A percentile compares a stretch with the other conserved stretches of the same genome.
Evolutionary conservation across 805 yeast genomes (phyloP).

Genomic region (Candida germanica): DNA sequence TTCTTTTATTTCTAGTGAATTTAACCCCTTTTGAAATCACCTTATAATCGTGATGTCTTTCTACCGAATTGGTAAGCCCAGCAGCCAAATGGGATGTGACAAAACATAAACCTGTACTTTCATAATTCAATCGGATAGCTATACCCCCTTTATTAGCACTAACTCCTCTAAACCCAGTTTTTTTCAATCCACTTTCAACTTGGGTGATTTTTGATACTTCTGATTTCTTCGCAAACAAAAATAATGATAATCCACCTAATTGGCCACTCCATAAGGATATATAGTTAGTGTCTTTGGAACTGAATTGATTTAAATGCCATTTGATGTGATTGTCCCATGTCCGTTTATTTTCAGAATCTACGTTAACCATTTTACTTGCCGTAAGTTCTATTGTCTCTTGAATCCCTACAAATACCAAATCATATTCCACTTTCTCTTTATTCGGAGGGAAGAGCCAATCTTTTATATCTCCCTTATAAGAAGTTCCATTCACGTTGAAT

Average conservation of each 20-base stretch:
- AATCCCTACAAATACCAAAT: constrained; percentile 76
- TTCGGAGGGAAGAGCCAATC: constrained; percentile 46
- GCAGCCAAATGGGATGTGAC: constrained; percentile 92
- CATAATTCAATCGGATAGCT: constrained; percentile 62
- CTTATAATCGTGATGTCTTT: constrained; percentile 83
- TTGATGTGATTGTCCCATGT: constrained; percentile 68
- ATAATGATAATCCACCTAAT: constrained; percentile 76
- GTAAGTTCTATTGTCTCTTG: constrained; percentile 82
- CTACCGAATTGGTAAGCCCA: constrained; percentile 75
- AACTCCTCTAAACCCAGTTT: constrained; percentile 93
- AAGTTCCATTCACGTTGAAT: constrained; percentile 53
- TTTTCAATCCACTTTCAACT: constrained; percentile 71
- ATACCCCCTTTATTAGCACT: constrained; percentile 81
- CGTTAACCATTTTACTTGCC: constrained; percentile 77
- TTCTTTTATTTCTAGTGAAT: constrained; percentile 49
- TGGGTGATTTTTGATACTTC: constrained; percentile 52
- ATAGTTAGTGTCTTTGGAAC: constrained; percentile 42
- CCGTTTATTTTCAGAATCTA: constrained; percentile 59
- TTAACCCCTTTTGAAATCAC: constrained; percentile 67
- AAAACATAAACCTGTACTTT: constrained; percentile 71
- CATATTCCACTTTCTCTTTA: constrained; percentile 42
- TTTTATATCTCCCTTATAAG: constrained; percentile 38
- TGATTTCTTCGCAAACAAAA: constrained; percentile 61
- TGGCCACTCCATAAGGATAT: constrained; percentile 70
- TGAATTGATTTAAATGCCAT: constrained; percentile 38